Evolutionary conservation across 2,329 filamentous ascomycete species (phyloP), one percentile per base, ranked within the genome.

Genomic region (Teratosphaeria destructans): DNA sequence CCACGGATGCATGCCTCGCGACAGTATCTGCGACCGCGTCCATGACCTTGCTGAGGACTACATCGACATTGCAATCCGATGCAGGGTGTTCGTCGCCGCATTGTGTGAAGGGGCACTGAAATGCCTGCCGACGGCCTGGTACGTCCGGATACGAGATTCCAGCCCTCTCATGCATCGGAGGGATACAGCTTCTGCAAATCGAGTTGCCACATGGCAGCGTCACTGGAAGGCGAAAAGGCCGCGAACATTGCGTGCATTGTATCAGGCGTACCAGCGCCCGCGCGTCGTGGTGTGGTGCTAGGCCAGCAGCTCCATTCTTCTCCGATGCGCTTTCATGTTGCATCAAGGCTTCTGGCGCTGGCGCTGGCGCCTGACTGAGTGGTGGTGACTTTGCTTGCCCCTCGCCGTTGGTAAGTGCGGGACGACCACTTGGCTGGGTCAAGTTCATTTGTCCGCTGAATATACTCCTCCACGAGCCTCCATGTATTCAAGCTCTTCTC

Each of bases 181-280:
- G 91, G 1, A 95, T 75, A 73, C 92, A 96, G 56, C 73, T 72
- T 67, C 82, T 85, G 75, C 92, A 96, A 11, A 95, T 74, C 11
- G 86, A 86, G 68, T 87, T 84, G 32, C 91, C 90, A 71, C 92
- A 96, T 5, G 91, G 90, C 4, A 96, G 77, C 0, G 88, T 88
- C 59, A 90, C 80, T 5, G 91, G 89, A 8, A 83, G 79, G 54
- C 75, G 78, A 34, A 94, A 77, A 1, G 87, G 86, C 52, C 77
- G 78, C 3, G 86, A 89, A 72, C 92, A 96, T 63, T 82, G 76
- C 11, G 81, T 81, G 71, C 92, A 96, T 74, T 95, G 90, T 57
- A 94, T 80, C 49, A 94, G 77, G 52, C 86, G 85, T 62, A 95
- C 79, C 58, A 91, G 78, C 60, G 82, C 77, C 64, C 88, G 80